Conservation (phyloP, 1,284 basidiomycete species). For the Cutaneotrichosporon cutaneum region DNA sequence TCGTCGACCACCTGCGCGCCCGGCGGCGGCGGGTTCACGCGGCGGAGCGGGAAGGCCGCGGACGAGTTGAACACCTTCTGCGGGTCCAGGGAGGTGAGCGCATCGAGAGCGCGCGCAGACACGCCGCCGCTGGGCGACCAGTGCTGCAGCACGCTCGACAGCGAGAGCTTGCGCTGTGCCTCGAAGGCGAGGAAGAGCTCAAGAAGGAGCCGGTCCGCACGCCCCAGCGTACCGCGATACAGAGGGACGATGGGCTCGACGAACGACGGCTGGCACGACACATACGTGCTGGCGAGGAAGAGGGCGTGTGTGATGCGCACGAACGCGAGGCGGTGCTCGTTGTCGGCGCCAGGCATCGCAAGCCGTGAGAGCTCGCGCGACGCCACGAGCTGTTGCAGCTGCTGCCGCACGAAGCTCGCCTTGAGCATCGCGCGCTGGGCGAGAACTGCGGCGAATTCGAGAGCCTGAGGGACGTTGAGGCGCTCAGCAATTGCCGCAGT, state of each 20-base stretch:
- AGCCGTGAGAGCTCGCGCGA: conserved; percentile 34
- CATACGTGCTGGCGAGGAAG: conserved; percentile 70
- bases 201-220: conserved; percentile 66
- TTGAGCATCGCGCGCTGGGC: conserved; percentile 57
- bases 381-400: conserved; percentile 56
- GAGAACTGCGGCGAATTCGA: conserved; percentile 59
- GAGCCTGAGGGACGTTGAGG: conserved; percentile 55
- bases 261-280: conserved; percentile 78
- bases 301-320: conserved; percentile 63
- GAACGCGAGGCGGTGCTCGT: conserved; percentile 61
- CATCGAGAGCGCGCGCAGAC: conserved; percentile 60
- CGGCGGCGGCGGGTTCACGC: not conserved
- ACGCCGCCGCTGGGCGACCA: conserved; percentile 61
- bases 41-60: conserved; percentile 63
- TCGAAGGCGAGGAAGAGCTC: conserved; percentile 78
- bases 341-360: conserved; percentile 61
- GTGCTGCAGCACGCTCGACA: conserved; percentile 61
- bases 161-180: conserved; percentile 64
- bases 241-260: conserved; percentile 70
- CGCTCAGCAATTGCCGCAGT: conserved; percentile 65
- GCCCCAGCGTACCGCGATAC: conserved; percentile 69
- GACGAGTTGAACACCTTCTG: conserved; percentile 69
- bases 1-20: conserved; percentile 25
- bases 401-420: conserved; percentile 49
- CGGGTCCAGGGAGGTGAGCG: conserved; percentile 69